Base-by-base conservation (phyloP, 2,329 filamentous ascomycete species). In the Pseudopithomyces chartarum region DNA sequence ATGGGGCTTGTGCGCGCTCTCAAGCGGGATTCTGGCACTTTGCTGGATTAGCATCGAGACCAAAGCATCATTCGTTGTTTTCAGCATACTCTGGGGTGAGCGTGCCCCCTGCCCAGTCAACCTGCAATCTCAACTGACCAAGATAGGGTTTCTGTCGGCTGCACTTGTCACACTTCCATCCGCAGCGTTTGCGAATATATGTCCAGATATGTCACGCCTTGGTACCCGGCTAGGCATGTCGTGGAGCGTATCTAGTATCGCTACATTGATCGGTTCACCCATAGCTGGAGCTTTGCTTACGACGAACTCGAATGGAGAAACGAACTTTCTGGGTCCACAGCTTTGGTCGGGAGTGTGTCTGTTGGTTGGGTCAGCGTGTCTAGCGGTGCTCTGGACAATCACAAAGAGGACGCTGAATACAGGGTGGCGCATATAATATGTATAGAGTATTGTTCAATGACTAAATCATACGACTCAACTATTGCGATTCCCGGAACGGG, bases 201-300 rank as follows among this genome's bases (percentile, higher is more conserved):
- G 68, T 13, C 73, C 73, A 0, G 73, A 76, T 60, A 63, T 74
- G 3, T 70, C 68, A 13, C 61, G 69, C 3, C 57, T 76, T 1
- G 74, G 74, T 1, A 76, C 74, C 1, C 62, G 73, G 1, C 51
- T 76, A 1, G 74, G 74, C 3, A 76, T 76, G 74, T 71, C 67
- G 15, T 76, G 73, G 73, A 68, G 67, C 22, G 67, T 74, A 1
- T 73, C 70, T 2, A 72, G 68, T 29, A 64, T 76, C 26, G 73
- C 73, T 5, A 61, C 71, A 6, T 59, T 75, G 2, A 75, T 73
- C 32, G 73, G 73, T 15, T 64, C 73, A 20, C 74, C 74, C 0
- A 76, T 76, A 56, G 74, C 72, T 1, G 73, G 73, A 13, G 64
- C 70, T 1, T 57, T 76, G 34, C 39, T 76, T 2, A 69, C 55